These are phyloP conservation scores for Eucalyptus pauciflora DNA, from an alignment of 345 rosid genomes.

Conservation along the genomic window DNA sequence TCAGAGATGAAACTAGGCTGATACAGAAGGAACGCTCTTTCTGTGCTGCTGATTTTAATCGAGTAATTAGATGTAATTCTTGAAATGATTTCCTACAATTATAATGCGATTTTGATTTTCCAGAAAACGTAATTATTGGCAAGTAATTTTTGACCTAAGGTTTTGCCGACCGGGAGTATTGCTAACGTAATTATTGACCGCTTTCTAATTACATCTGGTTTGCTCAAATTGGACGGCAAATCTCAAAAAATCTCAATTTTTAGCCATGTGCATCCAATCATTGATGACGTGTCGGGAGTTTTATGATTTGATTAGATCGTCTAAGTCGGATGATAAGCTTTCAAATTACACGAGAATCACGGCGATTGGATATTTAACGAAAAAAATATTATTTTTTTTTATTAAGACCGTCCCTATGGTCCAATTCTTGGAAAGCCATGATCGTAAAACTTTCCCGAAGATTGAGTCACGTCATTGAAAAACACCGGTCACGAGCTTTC, in stretches of 20 bases:
- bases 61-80: neutral
- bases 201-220: neutral
- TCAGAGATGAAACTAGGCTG: neutral
- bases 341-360: neutral
- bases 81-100: neutral
- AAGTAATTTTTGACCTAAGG: neutral
- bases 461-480: neutral
- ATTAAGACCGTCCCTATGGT: neutral
- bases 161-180: neutral
- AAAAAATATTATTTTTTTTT: neutral
- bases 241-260: neutral
- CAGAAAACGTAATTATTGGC: neutral
- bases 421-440: neutral
- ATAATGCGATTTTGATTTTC: neutral
- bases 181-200: neutral
- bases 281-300: neutral
- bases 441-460: neutral
- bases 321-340: neutral
- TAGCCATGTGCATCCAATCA: too few species aligned
- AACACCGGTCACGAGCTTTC: neutral
- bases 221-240: fast-evolving
- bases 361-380: fast-evolving
- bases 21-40: neutral
- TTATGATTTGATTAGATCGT: neutral
- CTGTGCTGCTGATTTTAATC: neutral